Base-by-base conservation (phyloP, 2,329 filamentous ascomycete species). In the Ceratocystis eucalypticola region DNA sequence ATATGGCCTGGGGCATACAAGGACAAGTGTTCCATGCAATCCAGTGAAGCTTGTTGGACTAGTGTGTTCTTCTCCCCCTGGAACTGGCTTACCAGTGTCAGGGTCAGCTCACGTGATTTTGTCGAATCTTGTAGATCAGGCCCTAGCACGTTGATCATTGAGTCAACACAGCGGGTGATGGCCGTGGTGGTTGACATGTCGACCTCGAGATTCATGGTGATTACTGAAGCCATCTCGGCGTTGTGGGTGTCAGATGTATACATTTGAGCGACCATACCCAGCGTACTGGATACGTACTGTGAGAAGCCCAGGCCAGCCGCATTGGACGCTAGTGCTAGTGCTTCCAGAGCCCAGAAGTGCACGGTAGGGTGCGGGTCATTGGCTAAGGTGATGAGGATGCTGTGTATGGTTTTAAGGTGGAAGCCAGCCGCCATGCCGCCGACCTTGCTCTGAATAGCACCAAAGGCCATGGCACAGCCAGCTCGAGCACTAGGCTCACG, bases 381-480 rank as follows among this genome's bases (percentile, higher is more conserved):
- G 74, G 91, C 93, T 8, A 99, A 81, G 6, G 94, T 97, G 88
- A 97, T 96, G n/a, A 99, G 79, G 48, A 99, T 95, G 20, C 93
- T 89, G n/a, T 96, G 83, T 62, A 99, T 96, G 1, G 91, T 96
- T 78, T 97, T 97, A 63, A 99, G 81, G 74, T 99, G 94, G 71
- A 94, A 91, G 2, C 92, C 91, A 65, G 94, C 94, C 65, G 94
- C 94, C 92, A 99, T 97, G 66, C 94, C 93, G 67, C 94, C 95
- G 44, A 99, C 89, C 74, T 96, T 91, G 20, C 91, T 89, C 76
- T 99, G 92, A 64, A 99, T 97, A 66, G 88, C 89, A 7, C 94
- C 94, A 37, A 99, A 78, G 12, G 94, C 91, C 79, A 95, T 90
- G 17, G 95, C 94, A 75, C 93, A 99, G 10, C 94, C 94, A 57